phyloP scores from a whole-genome alignment of 208 protist species.

The Borovskyia barvae region DNA sequence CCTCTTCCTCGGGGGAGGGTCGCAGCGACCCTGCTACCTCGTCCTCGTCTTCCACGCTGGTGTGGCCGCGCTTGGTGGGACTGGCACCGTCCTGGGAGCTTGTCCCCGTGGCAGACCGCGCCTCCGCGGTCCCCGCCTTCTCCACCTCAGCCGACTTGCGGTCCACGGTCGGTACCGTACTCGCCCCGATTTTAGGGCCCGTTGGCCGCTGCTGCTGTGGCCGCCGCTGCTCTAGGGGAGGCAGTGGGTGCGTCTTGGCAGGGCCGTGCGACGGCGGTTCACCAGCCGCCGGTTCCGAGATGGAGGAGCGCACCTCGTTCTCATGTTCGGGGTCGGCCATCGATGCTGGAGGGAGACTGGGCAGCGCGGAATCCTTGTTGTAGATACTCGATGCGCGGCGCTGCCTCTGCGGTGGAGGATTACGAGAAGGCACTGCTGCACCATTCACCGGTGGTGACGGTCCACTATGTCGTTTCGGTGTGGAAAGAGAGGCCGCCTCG shows the following conservation, averaged over 20 bases:
- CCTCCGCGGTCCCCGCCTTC: no score
- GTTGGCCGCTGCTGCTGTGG: not conserved
- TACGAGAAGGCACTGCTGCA: not conserved
- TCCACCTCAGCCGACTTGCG: no score
- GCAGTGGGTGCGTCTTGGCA: no score
- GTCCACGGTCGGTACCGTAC: no score
- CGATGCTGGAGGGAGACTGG: conserved; percentile 6
- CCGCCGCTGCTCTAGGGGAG: conserved; percentile 6
- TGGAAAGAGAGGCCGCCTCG: conserved; percentile 13
- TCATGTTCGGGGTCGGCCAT: conserved; percentile 10
- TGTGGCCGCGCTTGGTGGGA: conserved; percentile 1
- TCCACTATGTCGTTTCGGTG: not conserved
- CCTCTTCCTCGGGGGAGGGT: conserved; percentile 69
- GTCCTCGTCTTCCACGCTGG: conserved; percentile 14
- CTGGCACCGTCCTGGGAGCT: no score
- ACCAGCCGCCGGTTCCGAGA: not conserved
- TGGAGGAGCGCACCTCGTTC: not conserved
- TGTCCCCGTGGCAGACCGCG: no score
- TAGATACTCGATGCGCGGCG: conserved; percentile 9
- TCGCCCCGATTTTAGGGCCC: no score
- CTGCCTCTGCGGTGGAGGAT: not conserved
- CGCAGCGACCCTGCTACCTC: conserved; percentile 38
- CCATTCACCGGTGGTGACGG: no score
- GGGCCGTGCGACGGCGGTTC: not conserved
- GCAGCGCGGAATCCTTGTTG: conserved; percentile 7